Conservation (phyloP, 305 asterid species). For the Fraxinus greggii region DNA sequence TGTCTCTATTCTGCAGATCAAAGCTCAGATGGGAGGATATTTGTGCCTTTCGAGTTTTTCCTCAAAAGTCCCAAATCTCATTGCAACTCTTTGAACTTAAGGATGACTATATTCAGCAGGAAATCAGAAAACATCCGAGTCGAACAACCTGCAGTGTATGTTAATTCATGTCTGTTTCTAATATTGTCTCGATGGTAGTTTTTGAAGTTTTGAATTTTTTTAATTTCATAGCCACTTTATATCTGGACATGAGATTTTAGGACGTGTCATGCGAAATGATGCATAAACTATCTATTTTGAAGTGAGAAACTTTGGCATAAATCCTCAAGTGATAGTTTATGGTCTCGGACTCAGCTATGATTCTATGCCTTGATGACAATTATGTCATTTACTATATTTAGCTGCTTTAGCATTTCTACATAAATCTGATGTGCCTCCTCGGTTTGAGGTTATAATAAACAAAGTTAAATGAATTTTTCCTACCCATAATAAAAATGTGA, state of each 20-base stretch:
- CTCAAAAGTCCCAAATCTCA: conserved; percentile 58
- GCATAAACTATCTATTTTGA: background rate
- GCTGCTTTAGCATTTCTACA: background rate
- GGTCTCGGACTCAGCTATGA: background rate
- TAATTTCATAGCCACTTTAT: background rate
- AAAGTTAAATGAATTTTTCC: background rate
- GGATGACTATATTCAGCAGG: conserved; percentile 86
- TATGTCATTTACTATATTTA: background rate
- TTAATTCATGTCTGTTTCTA: conserved; percentile 17
- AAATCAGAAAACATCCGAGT: conserved; percentile 66
- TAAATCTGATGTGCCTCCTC: background rate
- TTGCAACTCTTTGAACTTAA: conserved; percentile 73
- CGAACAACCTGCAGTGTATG: conserved; percentile 66
- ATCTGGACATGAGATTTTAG: background rate
- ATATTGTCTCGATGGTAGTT: conserved; percentile 15
- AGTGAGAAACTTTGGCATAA: background rate
- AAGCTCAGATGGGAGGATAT: conserved; percentile 76
- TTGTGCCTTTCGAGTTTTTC: conserved; percentile 77
- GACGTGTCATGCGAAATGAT: background rate
- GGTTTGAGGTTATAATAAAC: background rate
- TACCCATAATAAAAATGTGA: background rate
- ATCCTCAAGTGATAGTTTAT: background rate
- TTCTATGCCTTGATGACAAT: background rate
- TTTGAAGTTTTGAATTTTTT: background rate
- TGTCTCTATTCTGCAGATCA: conserved; percentile 41